Evolutionary conservation across 345 rosid genomes (phyloP).

Genomic region (Gossypium anomalum): DNA sequence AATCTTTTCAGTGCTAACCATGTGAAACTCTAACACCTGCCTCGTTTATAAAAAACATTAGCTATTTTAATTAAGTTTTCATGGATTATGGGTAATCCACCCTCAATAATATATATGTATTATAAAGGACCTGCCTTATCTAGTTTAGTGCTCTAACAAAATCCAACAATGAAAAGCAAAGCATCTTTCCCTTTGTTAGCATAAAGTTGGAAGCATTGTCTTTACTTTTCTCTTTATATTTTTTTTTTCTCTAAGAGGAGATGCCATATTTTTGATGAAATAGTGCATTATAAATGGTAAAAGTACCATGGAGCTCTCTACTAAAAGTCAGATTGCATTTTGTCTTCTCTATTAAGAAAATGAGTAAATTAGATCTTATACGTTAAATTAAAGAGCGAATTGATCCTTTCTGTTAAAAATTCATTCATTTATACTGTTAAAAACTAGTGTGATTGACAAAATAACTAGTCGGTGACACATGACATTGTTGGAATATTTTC

Average conservation of each 20-base stretch:
- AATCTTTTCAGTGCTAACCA: constrained; percentile 7
- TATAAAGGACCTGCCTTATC: neutral
- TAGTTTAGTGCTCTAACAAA: neutral
- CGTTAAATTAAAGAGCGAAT: no score
- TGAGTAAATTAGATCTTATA: no score
- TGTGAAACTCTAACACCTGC: constrained; percentile 1
- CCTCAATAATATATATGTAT: neutral
- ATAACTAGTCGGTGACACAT: no score
- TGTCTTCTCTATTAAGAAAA: no score
- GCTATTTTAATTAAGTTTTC: neutral
- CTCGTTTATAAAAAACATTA: constrained; percentile 5
- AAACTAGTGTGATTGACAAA: no score
- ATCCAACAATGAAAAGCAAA: neutral
- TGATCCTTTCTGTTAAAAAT: no score
- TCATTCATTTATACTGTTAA: no score
- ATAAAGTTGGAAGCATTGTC: neutral
- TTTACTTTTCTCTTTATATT: neutral
- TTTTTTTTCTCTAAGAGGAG: neutral
- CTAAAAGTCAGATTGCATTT: no score
- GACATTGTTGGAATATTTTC: no score
- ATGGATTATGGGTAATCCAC: constrained; percentile 16
- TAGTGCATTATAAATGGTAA: no score
- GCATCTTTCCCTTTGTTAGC: neutral
- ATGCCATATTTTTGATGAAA: neutral
- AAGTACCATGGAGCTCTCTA: no score